These are phyloP conservation scores for Aspergillus bertholletiae DNA, from an alignment of 495 filamentous ascomycete genomes.

Conservation along the genomic window DNA sequence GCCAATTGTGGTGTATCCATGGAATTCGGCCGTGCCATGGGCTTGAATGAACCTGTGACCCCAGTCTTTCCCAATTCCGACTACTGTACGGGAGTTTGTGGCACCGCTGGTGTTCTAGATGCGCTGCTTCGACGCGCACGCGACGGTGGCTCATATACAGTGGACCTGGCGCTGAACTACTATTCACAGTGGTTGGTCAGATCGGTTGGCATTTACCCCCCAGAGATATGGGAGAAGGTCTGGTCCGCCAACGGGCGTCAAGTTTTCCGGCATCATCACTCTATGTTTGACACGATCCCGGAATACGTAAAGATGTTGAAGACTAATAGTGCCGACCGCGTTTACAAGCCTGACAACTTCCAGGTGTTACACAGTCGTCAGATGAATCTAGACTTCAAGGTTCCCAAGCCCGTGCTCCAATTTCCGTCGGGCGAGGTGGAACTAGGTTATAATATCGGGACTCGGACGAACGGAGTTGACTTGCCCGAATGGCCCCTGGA, in stretches of 20 bases:
- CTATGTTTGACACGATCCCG: slow-evolving; percentile 11
- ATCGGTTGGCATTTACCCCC: slow-evolving; percentile 8
- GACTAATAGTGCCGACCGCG: too few species aligned
- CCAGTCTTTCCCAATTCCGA: slow-evolving; percentile 21
- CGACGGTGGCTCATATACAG: slow-evolving; percentile 25
- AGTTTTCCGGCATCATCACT: slow-evolving; percentile 10
- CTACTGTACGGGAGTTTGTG: slow-evolving; percentile 26
- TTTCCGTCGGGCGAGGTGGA: too few species aligned
- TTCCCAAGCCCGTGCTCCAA: too few species aligned
- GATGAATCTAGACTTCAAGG: too few species aligned
- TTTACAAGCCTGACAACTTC: too few species aligned
- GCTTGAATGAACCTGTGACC: slow-evolving; percentile 19
- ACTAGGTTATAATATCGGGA: too few species aligned
- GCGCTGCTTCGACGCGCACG: slow-evolving; percentile 31
- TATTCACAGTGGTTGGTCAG: slow-evolving; percentile 24
- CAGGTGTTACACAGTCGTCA: too few species aligned
- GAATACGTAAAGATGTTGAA: too few species aligned
- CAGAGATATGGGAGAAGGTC: slow-evolving; percentile 11
- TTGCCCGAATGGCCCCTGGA: too few species aligned
- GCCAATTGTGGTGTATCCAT: slow-evolving; percentile 13
- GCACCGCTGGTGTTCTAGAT: slow-evolving; percentile 24
- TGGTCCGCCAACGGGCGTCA: slow-evolving; percentile 2
- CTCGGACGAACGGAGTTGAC: too few species aligned
- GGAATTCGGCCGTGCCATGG: slow-evolving; percentile 25
- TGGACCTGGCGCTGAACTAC: slow-evolving; percentile 26